phyloP scores from a whole-genome alignment of 768 basidiomycete species.

The Tephrocybe sp. region DNA sequence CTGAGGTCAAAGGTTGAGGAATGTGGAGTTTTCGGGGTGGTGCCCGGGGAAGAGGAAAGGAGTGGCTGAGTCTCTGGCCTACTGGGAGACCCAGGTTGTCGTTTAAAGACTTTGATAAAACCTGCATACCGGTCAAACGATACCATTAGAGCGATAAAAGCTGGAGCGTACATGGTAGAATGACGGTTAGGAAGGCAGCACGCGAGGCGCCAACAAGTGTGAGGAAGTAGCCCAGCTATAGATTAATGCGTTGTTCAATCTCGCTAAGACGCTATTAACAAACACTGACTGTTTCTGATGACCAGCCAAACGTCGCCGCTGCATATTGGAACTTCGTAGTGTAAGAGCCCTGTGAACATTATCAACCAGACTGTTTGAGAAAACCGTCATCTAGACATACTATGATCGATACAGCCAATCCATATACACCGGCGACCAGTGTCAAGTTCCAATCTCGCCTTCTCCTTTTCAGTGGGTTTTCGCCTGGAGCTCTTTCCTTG shows the following conservation, averaged over 20 bases:
- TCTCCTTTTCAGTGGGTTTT: constrained; percentile 38
- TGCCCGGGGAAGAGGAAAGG: constrained; percentile 17
- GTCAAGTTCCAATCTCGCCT: constrained; percentile 67
- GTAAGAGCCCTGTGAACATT: constrained; percentile 47
- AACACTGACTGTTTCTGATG: constrained; percentile 55
- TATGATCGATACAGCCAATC: constrained; percentile 46
- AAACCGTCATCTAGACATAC: constrained; percentile 24
- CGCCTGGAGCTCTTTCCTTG: constrained; percentile 17
- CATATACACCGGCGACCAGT: constrained; percentile 54
- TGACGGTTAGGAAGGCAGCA: constrained; percentile 51
- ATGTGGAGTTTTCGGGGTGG: constrained; percentile 32
- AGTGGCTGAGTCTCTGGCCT: constrained; percentile 29
- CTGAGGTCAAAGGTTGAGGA: constrained; percentile 65
- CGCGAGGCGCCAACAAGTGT: constrained; percentile 53
- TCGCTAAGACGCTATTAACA: neutral
- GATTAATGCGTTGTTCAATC: constrained; percentile 1
- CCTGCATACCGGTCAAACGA: constrained; percentile 31
- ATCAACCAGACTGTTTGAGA: neutral
- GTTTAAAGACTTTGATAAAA: constrained; percentile 53
- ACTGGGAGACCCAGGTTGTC: constrained; percentile 27
- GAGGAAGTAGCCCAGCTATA: constrained; percentile 73
- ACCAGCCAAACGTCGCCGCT: constrained; percentile 62
- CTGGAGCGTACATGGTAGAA: constrained; percentile 57
- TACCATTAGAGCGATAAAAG: neutral
- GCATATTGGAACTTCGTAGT: constrained; percentile 68